These are phyloP conservation scores for Coccomyxa sp. DNA, from an alignment of 139 green algal genomes.

Conservation along the genomic window DNA sequence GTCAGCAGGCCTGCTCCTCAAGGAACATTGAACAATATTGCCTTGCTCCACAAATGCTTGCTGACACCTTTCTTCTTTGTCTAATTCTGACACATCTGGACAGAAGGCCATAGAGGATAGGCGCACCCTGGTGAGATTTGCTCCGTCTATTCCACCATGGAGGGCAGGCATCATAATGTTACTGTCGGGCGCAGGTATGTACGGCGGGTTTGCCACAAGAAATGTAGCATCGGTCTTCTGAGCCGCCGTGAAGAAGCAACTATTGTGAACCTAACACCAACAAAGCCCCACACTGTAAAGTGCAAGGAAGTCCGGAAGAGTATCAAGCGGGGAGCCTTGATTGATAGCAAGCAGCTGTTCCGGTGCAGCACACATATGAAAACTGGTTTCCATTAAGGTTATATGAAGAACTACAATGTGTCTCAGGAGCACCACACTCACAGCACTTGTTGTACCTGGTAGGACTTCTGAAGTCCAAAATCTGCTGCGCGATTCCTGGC, in stretches of 20 bases:
- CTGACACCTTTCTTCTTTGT: not conserved
- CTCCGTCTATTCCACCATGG: constrained; percentile 39
- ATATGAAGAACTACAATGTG: not conserved
- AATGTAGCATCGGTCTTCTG: not conserved
- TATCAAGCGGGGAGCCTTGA: not conserved
- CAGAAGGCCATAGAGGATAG: too few species aligned
- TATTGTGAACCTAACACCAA: constrained; percentile 25
- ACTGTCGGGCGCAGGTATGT: constrained; percentile 35
- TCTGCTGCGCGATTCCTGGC: constrained; percentile 8
- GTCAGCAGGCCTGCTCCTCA: not conserved
- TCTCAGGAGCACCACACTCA: not conserved
- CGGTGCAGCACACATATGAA: not conserved
- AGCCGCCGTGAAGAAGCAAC: constrained; percentile 45
- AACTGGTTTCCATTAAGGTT: too few species aligned
- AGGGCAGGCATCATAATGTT: constrained; percentile 52
- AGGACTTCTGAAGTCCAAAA: constrained; percentile 15
- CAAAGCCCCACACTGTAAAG: not conserved
- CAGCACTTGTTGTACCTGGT: constrained; percentile 14
- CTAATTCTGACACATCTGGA: not conserved
- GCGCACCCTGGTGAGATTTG: constrained; percentile 27
- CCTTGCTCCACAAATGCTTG: not conserved
- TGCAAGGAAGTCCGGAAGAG: not conserved
- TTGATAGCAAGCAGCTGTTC: not conserved
- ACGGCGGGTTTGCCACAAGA: constrained; percentile 50
- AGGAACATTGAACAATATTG: not conserved